phyloP scores from a whole-genome alignment of 2,329 filamentous ascomycete genomes.

The Colletotrichum somersetense region DNA sequence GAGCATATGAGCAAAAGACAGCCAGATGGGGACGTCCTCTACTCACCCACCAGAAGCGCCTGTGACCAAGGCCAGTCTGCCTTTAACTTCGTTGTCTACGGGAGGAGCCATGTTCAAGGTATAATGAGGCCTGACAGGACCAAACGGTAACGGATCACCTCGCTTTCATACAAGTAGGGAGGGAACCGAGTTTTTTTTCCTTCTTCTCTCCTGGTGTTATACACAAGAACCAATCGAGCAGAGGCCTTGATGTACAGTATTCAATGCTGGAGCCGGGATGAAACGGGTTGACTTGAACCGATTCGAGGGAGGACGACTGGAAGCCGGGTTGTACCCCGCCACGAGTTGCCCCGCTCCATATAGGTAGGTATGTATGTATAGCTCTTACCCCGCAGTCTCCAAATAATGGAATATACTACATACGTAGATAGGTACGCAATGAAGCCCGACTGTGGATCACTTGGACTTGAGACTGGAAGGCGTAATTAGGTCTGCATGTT shows the following conservation, averaged over 20 bases:
- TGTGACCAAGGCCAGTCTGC: constrained; percentile 69
- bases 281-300: background rate
- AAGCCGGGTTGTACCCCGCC: constrained; percentile 28
- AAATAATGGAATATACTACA: constrained; percentile 1
- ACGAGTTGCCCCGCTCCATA: constrained; percentile 27
- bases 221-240: background rate
- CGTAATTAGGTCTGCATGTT: too few species aligned
- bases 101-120: constrained; percentile 19
- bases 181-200: background rate
- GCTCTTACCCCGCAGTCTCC: constrained; percentile 39
- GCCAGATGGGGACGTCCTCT: background rate
- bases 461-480: background rate
- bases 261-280: background rate
- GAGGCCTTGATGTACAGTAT: background rate
- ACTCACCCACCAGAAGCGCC: constrained; percentile 71
- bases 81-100: constrained; percentile 60
- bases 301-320: background rate
- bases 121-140: background rate
- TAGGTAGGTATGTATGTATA: background rate
- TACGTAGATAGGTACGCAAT: background rate
- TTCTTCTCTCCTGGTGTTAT: background rate
- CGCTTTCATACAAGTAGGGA: too few species aligned
- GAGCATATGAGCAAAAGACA: constrained; percentile 20
- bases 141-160: background rate
- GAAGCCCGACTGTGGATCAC: constrained; percentile 4